Evolutionary conservation across 2,329 filamentous ascomycete genomes (phyloP).

Genomic region (Ophioceras dolichostomum): DNA sequence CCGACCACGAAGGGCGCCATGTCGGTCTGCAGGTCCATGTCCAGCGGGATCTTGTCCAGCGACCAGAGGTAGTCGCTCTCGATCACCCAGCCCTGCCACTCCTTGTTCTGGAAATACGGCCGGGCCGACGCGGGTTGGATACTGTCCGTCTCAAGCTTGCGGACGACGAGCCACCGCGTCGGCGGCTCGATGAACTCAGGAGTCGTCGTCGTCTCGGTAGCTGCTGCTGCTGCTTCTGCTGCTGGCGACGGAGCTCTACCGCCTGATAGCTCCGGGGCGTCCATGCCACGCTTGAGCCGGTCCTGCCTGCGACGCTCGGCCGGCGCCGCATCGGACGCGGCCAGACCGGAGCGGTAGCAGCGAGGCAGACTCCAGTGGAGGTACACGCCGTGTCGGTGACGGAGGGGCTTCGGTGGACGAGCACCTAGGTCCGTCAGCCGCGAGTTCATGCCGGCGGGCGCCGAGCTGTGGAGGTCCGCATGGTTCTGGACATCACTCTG

Average conservation of each 20-base stretch:
- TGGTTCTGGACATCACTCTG: slow-evolving; percentile 24
- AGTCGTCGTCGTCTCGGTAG: neutral
- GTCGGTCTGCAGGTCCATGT: slow-evolving; percentile 24
- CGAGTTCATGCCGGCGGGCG: slow-evolving; percentile 18
- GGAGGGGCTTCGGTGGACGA: neutral
- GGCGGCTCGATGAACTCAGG: neutral
- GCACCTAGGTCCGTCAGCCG: slow-evolving; percentile 23
- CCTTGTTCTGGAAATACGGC: neutral
- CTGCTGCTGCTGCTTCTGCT: too few species aligned
- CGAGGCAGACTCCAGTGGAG: slow-evolving; percentile 28
- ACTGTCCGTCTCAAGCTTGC: slow-evolving; percentile 1
- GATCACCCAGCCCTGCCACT: slow-evolving; percentile 21
- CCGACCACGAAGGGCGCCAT: slow-evolving; percentile 23
- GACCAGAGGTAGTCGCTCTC: slow-evolving; percentile 22
- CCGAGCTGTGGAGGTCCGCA: slow-evolving; percentile 22
- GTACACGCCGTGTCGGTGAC: slow-evolving; percentile 25
- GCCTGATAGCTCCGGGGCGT: neutral
- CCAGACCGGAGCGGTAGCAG: slow-evolving; percentile 18
- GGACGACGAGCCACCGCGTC: slow-evolving; percentile 1
- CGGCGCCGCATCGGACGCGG: neutral
- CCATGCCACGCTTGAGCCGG: neutral
- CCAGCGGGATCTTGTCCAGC: slow-evolving; percentile 16
- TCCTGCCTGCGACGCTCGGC: neutral
- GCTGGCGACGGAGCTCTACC: neutral
- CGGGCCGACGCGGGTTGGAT: neutral